Evolutionary conservation across 495 filamentous ascomycete genomes (phyloP).

Genomic region (Aspergillus ostianus): DNA sequence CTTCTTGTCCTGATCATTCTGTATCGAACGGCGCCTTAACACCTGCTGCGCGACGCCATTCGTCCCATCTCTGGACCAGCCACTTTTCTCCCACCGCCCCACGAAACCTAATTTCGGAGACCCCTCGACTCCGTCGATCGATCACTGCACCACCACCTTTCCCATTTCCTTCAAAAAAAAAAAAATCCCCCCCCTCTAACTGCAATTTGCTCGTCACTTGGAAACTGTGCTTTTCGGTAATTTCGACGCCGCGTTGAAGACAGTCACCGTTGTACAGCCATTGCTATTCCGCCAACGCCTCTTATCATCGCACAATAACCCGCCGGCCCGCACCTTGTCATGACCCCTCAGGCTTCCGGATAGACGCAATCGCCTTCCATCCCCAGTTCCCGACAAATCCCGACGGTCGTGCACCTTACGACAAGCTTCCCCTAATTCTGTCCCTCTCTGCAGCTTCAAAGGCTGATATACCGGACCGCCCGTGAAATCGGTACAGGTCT

Average conservation of each 20-base stretch:
- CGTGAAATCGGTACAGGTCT: slow-evolving; percentile 14
- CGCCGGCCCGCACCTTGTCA: slow-evolving; percentile 39
- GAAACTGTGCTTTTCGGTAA: background rate
- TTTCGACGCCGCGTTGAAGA: slow-evolving; percentile 4
- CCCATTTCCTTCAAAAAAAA: background rate
- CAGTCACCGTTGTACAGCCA: slow-evolving; percentile 11
- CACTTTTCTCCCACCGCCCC: slow-evolving; percentile 28
- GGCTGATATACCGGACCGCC: slow-evolving; percentile 9
- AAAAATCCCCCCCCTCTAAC: no score
- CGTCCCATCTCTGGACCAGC: slow-evolving; percentile 7
- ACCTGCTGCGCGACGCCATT: background rate
- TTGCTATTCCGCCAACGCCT: slow-evolving; percentile 22
- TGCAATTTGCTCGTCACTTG: background rate
- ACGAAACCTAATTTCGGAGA: slow-evolving; percentile 32
- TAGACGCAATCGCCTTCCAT: slow-evolving; percentile 11
- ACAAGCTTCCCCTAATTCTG: no score
- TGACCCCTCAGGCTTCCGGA: slow-evolving; percentile 30
- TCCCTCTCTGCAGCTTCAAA: background rate
- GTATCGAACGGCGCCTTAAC: background rate
- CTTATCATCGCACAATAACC: slow-evolving; percentile 42
- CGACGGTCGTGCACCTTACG: background rate
- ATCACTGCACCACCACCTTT: slow-evolving; percentile 16
- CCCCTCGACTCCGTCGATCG: slow-evolving; percentile 29
- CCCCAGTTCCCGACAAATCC: slow-evolving; percentile 15
- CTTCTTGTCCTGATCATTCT: background rate